Evolutionary conservation across 202 grass and related monocot species (phyloP).

Genomic region (Panicum virgatum): DNA sequence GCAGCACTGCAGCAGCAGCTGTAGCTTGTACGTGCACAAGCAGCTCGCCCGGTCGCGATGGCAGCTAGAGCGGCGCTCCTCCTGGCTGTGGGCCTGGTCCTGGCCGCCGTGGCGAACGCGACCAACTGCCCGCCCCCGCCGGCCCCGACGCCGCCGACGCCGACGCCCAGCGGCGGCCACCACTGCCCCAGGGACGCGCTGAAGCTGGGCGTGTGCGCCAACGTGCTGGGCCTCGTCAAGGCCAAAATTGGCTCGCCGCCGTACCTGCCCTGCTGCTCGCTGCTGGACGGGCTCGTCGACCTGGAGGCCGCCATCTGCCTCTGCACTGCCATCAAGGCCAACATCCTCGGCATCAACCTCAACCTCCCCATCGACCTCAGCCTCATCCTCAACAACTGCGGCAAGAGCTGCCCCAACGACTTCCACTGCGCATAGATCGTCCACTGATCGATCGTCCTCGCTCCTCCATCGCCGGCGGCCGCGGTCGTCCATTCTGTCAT

Average conservation of each 20-base stretch:
- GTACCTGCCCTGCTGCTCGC: conserved; percentile 46
- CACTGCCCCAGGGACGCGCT: conserved; percentile 50
- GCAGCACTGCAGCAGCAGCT: not conserved
- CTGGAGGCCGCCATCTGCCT: conserved; percentile 59
- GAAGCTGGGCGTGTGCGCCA: conserved; percentile 63
- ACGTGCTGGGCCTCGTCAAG: conserved; percentile 55
- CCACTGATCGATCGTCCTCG: not conserved
- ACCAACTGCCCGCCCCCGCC: conserved; percentile 31
- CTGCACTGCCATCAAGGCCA: conserved; percentile 63
- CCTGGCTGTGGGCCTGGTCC: conserved; percentile 54
- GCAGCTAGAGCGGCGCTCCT: conserved; percentile 46
- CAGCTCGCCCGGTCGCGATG: conserved; percentile 30
- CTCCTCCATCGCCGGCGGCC: not conserved
- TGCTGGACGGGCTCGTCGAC: conserved; percentile 40
- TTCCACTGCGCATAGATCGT: conserved; percentile 46
- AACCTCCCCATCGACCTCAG: conserved; percentile 56
- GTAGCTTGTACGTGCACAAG: not conserved
- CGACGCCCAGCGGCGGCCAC: not conserved
- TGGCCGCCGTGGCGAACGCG: conserved; percentile 33
- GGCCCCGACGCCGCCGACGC: conserved; percentile 11
- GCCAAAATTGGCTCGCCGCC: conserved; percentile 41
- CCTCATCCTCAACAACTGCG: conserved; percentile 62
- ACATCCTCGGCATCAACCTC: conserved; percentile 56
- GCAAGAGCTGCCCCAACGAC: conserved; percentile 39
- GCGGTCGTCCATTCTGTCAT: no score